Percentiles rank a stretch among this genome's conserved stretches.
Conservation (phyloP, 2,329 filamentous ascomycete species). For the Exophiala oligosperma region DNA sequence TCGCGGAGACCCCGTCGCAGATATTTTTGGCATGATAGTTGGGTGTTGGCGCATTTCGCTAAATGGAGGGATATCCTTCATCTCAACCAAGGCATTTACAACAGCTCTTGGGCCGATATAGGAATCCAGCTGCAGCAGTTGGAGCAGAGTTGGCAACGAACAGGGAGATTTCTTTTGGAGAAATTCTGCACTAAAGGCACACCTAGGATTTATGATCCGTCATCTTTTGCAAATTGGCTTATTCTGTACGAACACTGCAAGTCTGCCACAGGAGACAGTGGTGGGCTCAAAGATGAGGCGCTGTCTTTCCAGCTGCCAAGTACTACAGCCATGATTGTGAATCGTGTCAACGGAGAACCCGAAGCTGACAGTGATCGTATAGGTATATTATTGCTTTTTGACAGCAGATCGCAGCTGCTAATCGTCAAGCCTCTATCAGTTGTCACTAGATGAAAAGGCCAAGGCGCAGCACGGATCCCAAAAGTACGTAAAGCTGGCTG, state of each 20-base stretch:
- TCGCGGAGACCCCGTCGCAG: background rate
- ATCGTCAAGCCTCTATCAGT: slow-evolving; percentile 4
- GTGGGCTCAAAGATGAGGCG: too few relatives aligned
- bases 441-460: background rate
- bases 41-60: too few relatives aligned
- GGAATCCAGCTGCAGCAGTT: background rate
- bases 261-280: too few relatives aligned
- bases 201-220: background rate
- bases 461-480: background rate
- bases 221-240: background rate
- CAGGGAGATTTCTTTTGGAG: background rate
- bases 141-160: background rate
- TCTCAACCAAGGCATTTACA: too few relatives aligned
- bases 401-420: background rate
- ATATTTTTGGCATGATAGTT: background rate
- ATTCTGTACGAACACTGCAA: too few relatives aligned
- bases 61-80: too few relatives aligned
- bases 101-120: background rate
- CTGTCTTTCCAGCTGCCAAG: background rate
- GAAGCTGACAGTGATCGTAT: background rate
- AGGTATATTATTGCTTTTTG: background rate
- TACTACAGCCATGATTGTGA: background rate
- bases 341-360: background rate
- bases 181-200: background rate
- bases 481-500: background rate